Percentiles rank a stretch among this genome's conserved stretches.
phyloP scores from a whole-genome alignment of 371 early-diverging fungal species.

The Conidiobolus incongruus region DNA sequence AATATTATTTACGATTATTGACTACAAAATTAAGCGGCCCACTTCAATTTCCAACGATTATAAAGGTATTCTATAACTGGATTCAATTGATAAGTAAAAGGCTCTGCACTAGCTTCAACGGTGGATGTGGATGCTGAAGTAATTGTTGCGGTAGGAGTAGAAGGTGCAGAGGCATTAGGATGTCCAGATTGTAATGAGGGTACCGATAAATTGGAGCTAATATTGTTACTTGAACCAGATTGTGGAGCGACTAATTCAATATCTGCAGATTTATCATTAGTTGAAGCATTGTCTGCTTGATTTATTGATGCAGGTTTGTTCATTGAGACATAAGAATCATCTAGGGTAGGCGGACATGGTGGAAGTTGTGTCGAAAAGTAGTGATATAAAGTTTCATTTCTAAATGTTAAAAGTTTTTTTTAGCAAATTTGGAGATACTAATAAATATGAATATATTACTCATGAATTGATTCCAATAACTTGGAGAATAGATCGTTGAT shows the following conservation, averaged over 20 bases:
- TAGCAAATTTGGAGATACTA: background rate
- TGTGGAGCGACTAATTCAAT: no score
- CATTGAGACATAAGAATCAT: background rate
- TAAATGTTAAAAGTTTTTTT: no score
- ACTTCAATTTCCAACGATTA: conserved; percentile 6
- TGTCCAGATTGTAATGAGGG: no score
- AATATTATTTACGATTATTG: background rate
- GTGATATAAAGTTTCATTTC: conserved; percentile 4
- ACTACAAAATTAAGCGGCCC: background rate
- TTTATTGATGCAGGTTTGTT: no score
- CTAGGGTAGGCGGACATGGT: conserved; percentile 2
- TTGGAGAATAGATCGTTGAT: conserved; percentile 2
- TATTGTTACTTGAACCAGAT: no score
- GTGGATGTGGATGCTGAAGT: conserved; percentile 3
- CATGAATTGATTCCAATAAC: conserved; percentile 4
- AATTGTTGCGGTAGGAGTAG: conserved; percentile 2
- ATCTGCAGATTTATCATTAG: no score
- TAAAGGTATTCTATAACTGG: conserved; percentile 5
- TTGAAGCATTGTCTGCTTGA: no score
- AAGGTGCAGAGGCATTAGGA: background rate
- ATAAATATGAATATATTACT: no score
- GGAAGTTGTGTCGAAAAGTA: conserved; percentile 5
- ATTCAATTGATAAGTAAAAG: conserved; percentile 4
- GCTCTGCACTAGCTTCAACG: conserved; percentile 3
- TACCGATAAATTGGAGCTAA: no score